Evolutionary conservation across 352 stramenopile species (phyloP).

Genomic region (Peronospora belbahrii): DNA sequence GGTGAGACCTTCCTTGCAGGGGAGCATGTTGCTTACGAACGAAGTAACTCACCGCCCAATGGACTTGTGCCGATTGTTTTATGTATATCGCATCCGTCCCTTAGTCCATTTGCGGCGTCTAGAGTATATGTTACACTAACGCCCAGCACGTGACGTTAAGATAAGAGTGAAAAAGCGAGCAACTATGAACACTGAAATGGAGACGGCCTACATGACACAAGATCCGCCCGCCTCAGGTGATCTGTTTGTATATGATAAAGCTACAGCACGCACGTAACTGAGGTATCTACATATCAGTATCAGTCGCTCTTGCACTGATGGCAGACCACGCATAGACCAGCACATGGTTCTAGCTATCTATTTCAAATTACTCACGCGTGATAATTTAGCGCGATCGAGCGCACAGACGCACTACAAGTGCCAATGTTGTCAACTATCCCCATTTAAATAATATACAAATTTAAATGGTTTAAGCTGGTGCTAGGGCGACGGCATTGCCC

Average conservation of each 20-base stretch:
- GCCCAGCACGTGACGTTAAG: neutral
- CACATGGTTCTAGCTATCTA: constrained; percentile 58
- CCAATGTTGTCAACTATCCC: constrained; percentile 73
- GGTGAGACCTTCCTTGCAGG: constrained; percentile 6
- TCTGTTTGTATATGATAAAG: constrained; percentile 2
- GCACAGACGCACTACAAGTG: constrained; percentile 59
- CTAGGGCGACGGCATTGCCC: constrained; percentile 49
- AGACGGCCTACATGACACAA: no score
- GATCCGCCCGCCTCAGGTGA: constrained; percentile 12
- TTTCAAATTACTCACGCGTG: constrained; percentile 29
- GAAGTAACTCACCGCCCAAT: constrained; percentile 17
- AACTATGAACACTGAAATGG: neutral
- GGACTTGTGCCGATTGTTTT: constrained; percentile 15
- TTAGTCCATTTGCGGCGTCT: neutral
- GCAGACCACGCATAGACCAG: constrained; percentile 27
- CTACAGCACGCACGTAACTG: neutral
- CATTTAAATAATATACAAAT: constrained; percentile 52
- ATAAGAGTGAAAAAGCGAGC: neutral
- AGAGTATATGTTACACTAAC: neutral
- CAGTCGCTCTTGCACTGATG: constrained; percentile 17
- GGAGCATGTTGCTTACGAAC: constrained; percentile 16
- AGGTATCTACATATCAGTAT: constrained; percentile 3
- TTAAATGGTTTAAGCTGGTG: constrained; percentile 35
- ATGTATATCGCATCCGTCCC: constrained; percentile 18
- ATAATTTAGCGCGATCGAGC: no score